A percentile compares a stretch with the other conserved stretches of the same genome.
Evolutionary conservation across 2,329 filamentous ascomycete species (phyloP).

Genomic region (Aureobasidium sp.): DNA sequence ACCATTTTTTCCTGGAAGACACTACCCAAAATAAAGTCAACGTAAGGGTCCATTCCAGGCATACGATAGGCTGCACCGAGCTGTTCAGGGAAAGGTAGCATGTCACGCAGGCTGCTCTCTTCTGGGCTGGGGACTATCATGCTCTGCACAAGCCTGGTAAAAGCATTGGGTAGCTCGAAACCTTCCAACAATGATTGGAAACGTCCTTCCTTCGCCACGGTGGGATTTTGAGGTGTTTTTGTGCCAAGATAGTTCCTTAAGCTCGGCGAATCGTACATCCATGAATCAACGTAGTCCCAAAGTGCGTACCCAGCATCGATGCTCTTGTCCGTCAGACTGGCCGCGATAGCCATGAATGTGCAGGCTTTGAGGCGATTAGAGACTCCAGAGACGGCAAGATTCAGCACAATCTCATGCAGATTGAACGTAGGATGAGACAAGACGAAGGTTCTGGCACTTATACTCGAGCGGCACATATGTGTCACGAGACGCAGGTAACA

Average conservation of each 20-base stretch:
- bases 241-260: slow-evolving; percentile 9
- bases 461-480: slow-evolving; percentile 70
- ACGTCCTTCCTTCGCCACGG: slow-evolving; percentile 9
- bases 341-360: slow-evolving; percentile 70
- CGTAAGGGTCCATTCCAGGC: slow-evolving; percentile 83
- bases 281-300: slow-evolving; percentile 75
- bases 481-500: slow-evolving; percentile 85
- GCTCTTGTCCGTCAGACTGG: slow-evolving; percentile 69
- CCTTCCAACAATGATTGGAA: slow-evolving; percentile 66
- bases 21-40: slow-evolving; percentile 81
- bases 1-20: slow-evolving; percentile 45
- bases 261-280: slow-evolving; percentile 53
- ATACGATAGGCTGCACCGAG: slow-evolving; percentile 71
- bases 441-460: slow-evolving; percentile 65
- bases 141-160: slow-evolving; percentile 68
- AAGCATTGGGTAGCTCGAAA: slow-evolving; percentile 80
- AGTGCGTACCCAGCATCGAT: slow-evolving; percentile 61
- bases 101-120: slow-evolving; percentile 60
- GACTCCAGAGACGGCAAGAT: slow-evolving; percentile 64
- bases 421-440: slow-evolving; percentile 60
- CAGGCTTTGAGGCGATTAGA: slow-evolving; percentile 73
- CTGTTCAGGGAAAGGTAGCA: slow-evolving; percentile 77
- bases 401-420: slow-evolving; percentile 67
- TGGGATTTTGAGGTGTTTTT: slow-evolving; percentile 9
- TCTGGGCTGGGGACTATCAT: slow-evolving; percentile 61